phyloP scores from a whole-genome alignment of 768 basidiomycete genomes.

The Auricularia sp. region DNA sequence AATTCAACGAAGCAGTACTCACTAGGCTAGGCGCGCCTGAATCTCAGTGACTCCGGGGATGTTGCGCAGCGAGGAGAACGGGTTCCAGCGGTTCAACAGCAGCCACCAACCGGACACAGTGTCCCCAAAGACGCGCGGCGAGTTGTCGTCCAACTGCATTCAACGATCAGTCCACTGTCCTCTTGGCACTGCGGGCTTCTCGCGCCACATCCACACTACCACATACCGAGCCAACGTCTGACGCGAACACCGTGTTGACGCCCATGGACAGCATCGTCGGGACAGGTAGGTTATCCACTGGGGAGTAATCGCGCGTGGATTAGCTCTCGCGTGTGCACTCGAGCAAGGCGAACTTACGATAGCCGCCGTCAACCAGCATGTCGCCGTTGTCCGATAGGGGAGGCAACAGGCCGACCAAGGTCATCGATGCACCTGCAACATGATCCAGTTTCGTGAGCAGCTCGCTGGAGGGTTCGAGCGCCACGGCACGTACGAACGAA shows the following conservation, averaged over 20 bases:
- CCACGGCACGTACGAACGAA: constrained; percentile 54
- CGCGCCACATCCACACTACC: neutral
- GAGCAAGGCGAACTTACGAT: constrained; percentile 43
- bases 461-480: neutral
- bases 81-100: constrained; percentile 86
- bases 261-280: constrained; percentile 89
- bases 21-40: constrained; percentile 93
- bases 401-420: constrained; percentile 87
- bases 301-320: constrained; percentile 6
- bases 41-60: constrained; percentile 90
- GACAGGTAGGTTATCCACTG: constrained; percentile 86
- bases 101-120: constrained; percentile 96
- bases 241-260: constrained; percentile 81
- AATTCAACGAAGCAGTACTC: constrained; percentile 23
- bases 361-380: constrained; percentile 84
- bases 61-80: constrained; percentile 65
- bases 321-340: neutral
- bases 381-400: constrained; percentile 91
- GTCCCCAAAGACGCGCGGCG: constrained; percentile 89
- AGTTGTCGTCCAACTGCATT: constrained; percentile 80
- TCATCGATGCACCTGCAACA: constrained; percentile 83
- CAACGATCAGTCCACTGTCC: neutral
- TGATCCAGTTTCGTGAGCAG: neutral
- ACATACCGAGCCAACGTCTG: constrained; percentile 82
- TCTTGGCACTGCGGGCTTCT: neutral